phyloP scores from a whole-genome alignment of 2,329 filamentous ascomycete species.

The Fragosphaeria purpurea region DNA sequence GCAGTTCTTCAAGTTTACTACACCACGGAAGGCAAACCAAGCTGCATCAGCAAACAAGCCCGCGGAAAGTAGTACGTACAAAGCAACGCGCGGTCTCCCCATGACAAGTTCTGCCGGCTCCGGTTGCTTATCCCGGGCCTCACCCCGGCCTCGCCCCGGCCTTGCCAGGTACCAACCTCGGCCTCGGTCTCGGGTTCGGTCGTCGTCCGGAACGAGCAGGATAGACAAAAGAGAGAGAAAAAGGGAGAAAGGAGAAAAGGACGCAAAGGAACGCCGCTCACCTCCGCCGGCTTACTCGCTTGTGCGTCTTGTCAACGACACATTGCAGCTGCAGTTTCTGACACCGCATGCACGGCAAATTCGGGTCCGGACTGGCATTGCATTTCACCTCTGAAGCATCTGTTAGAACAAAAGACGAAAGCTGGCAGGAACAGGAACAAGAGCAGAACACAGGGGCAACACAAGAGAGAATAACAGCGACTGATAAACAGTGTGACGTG shows the following conservation, averaged over 20 bases:
- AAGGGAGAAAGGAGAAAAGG: background rate
- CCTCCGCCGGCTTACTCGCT: conserved; percentile 15
- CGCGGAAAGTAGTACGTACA: too few relatives aligned
- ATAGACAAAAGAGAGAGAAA: background rate
- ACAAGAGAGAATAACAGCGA: background rate
- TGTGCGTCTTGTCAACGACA: conserved; percentile 15
- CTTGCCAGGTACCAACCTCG: background rate
- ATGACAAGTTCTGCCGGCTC: too few relatives aligned
- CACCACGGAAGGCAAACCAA: background rate
- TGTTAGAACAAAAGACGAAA: conserved; percentile 1
- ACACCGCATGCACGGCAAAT: conserved; percentile 13
- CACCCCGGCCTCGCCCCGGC: background rate
- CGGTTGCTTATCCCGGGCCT: too few relatives aligned
- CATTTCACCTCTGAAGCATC: conserved; percentile 14
- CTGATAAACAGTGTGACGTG: background rate
- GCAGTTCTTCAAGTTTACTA: conserved; percentile 46
- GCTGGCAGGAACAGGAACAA: background rate
- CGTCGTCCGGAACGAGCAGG: background rate
- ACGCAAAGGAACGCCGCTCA: background rate
- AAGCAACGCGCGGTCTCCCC: too few relatives aligned
- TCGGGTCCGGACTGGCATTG: conserved; percentile 11
- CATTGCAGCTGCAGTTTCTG: conserved; percentile 13
- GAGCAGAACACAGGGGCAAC: background rate
- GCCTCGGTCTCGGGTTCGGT: too few relatives aligned
- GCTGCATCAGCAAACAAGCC: conserved; percentile 2